These are phyloP conservation scores for Nectriaceae sp. DNA, from an alignment of 2,329 filamentous ascomycete species.

Conservation along the genomic window DNA sequence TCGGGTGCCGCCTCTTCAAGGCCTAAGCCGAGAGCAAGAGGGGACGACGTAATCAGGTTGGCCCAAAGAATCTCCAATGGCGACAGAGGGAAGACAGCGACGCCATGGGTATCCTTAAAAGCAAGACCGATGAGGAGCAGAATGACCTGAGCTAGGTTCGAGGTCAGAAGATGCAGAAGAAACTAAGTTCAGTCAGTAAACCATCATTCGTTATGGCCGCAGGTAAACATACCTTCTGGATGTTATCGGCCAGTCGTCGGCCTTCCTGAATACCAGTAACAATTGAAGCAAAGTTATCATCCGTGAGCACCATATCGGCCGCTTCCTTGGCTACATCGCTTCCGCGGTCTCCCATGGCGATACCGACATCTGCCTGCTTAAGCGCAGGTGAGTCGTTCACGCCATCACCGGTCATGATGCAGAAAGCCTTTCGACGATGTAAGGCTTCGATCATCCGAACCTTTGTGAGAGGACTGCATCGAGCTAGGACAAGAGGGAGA, in stretches of 20 bases:
- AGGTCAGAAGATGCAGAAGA: slow-evolving; percentile 65
- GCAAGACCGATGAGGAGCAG: slow-evolving; percentile 68
- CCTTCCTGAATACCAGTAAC: slow-evolving; percentile 73
- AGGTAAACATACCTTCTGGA: slow-evolving; percentile 61
- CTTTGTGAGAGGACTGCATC: slow-evolving; percentile 71
- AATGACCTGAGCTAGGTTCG: slow-evolving; percentile 71
- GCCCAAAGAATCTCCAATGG: slow-evolving; percentile 77
- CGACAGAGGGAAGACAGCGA: slow-evolving; percentile 70
- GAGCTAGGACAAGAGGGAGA: slow-evolving; percentile 67
- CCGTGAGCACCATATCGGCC: slow-evolving; percentile 83
- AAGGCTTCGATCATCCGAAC: slow-evolving; percentile 77
- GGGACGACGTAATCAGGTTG: slow-evolving; percentile 72
- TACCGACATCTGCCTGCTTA: slow-evolving; percentile 73
- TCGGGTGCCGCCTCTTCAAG: slow-evolving; percentile 70
- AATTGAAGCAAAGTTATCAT: slow-evolving; percentile 86
- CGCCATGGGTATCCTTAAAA: slow-evolving; percentile 61
- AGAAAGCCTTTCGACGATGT: slow-evolving; percentile 67
- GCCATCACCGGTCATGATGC: slow-evolving; percentile 75
- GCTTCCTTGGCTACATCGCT: slow-evolving; percentile 79
- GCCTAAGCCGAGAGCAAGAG: slow-evolving; percentile 71
- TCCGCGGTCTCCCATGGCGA: slow-evolving; percentile 72
- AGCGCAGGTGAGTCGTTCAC: slow-evolving; percentile 75
- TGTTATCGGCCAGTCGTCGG: slow-evolving; percentile 70
- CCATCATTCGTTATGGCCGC: background rate
- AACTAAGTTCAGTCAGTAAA: slow-evolving; percentile 43